Conservation (phyloP, 202 grass and related monocot genomes). For the Alloteropsis angusta region DNA sequence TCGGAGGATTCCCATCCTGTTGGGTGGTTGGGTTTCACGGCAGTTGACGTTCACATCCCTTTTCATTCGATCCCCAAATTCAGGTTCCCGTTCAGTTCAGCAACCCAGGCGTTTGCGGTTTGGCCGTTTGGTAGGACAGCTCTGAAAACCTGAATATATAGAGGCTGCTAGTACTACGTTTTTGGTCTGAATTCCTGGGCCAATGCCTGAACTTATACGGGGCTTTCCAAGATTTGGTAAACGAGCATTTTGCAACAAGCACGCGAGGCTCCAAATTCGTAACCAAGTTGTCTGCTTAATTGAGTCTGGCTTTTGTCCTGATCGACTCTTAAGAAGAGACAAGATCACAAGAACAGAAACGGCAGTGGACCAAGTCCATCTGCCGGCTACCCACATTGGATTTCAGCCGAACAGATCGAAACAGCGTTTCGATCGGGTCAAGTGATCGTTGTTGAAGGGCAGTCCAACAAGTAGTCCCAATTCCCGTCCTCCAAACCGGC, state of each 20-base stretch:
- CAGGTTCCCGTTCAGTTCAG: background rate
- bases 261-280: background rate
- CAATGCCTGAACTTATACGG: background rate
- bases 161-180: background rate
- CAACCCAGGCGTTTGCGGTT: background rate
- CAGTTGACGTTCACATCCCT: background rate
- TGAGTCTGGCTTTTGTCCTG: background rate
- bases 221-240: background rate
- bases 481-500: too few relatives aligned
- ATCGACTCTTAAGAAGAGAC: background rate
- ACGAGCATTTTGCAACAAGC: background rate
- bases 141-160: background rate
- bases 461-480: background rate
- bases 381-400: background rate
- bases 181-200: background rate
- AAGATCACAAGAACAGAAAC: background rate
- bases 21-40: slow-evolving; percentile 22
- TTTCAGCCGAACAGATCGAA: background rate
- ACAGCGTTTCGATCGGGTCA: background rate
- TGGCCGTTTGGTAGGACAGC: background rate
- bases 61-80: background rate
- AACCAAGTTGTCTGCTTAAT: background rate
- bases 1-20: slow-evolving; percentile 9
- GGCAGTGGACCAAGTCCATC: background rate
- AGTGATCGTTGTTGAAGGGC: slow-evolving; percentile 4